Evolutionary conservation across 257 asterid species (phyloP).

Genomic region (Fraxinus cuspidata): DNA sequence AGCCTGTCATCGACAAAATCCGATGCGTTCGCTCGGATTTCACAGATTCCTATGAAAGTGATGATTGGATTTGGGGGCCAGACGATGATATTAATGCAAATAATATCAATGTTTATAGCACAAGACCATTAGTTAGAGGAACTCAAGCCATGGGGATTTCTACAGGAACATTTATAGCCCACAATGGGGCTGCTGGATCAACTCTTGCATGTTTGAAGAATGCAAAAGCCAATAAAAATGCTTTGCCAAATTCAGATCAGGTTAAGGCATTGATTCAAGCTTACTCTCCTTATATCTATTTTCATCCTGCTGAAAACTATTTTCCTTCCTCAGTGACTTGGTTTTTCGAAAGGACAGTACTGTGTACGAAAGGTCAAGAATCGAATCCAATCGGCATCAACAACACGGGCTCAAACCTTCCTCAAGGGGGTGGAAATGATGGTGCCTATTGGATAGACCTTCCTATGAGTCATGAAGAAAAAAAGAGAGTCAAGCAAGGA

Average conservation of each 20-base stretch:
- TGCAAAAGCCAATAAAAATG: slow-evolving; percentile 20
- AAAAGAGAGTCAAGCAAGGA: slow-evolving; percentile 56
- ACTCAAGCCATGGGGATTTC: slow-evolving; percentile 43
- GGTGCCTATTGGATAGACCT: slow-evolving; percentile 75
- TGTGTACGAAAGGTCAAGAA: slow-evolving; percentile 63
- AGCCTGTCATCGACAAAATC: slow-evolving; percentile 47
- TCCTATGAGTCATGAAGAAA: slow-evolving; percentile 47
- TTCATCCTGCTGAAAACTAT: slow-evolving; percentile 70
- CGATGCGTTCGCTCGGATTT: slow-evolving; percentile 51
- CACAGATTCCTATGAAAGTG: slow-evolving; percentile 40
- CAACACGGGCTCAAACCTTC: slow-evolving; percentile 66
- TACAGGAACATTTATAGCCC: slow-evolving; percentile 54
- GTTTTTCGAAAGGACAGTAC: slow-evolving; percentile 70
- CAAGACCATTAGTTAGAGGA: slow-evolving; percentile 61
- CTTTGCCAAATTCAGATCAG: slow-evolving; percentile 69
- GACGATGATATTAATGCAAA: neutral
- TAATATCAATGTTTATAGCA: slow-evolving; percentile 28
- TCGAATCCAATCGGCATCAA: slow-evolving; percentile 44
- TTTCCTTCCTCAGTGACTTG: slow-evolving; percentile 71
- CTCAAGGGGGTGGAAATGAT: slow-evolving; percentile 70
- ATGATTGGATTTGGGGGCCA: slow-evolving; percentile 60
- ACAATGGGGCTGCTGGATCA: slow-evolving; percentile 29
- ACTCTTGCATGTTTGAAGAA: slow-evolving; percentile 54
- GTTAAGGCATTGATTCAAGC: slow-evolving; percentile 47
- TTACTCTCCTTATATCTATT: slow-evolving; percentile 59